Evolutionary conservation across 306 rosid species (phyloP), one percentile per base, ranked within the genome.

Genomic region (Begonia fuchsioides): DNA sequence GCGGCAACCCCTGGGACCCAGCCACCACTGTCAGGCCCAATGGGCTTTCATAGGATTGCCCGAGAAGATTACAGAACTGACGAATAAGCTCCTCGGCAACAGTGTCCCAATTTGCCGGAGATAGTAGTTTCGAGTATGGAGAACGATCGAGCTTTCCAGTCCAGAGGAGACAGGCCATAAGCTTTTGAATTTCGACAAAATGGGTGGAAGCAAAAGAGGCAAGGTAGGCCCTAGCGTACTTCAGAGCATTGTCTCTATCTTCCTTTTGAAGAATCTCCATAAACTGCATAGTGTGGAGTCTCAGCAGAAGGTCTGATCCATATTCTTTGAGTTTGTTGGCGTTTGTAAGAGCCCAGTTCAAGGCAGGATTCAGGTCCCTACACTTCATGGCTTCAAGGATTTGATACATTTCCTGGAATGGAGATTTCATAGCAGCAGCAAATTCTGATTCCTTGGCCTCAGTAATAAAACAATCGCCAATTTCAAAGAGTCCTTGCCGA

Each of bases 21-120:
- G 98, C 92, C 49, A 77, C 85, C n/a, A 85, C 56, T 0, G 92
- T 77, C 62, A 79, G 78, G 11, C 78, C 68, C 76, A 90, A 79
- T 8, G 95, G 94, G 63, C 87, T 81, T 65, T 84, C 78, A 38
- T 72, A 76, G 17, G 97, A 76, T 54, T 78, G 83, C 9, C 82
- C 97, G 53, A 79, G 62, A 56, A 81, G 73, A 70, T 81, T 76
- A 82, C 97, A 85, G 61, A 81, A 90, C 79, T 90, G 85, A 65
- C 84, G 66, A 50, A 79, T 81, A 35, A 90, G 68, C 68, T 85
- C 87, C 60, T 74, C 85, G 1, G 72, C 73, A 44, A 79, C 61
- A 65, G 62, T 65, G 49, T 76, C 82, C 95, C 98, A 81, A 66
- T 79, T 79, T 17, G 80, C 41, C 10, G 76, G 67, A 7, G 83